Base-by-base conservation (phyloP, 306 rosid species). In the Quercus aquifolioides region DNA sequence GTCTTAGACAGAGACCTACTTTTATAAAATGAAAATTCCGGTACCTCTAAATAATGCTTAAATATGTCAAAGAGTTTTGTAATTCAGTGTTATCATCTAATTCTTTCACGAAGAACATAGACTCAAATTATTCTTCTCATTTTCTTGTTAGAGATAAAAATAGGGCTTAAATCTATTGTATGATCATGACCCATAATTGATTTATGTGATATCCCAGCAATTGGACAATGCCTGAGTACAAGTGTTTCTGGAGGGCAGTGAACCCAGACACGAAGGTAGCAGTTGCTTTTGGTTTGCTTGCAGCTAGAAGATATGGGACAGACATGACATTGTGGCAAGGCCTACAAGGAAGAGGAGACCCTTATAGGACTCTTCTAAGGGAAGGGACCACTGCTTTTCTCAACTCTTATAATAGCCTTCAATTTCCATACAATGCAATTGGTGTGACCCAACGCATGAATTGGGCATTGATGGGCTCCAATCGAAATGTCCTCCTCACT, bases 191-290 rank as follows among this genome's bases (percentile, higher is more conserved):
- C n/a, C 3, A 30, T 35, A 19, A 68, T 21, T 35, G 35, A 57
- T 43, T 2, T 69, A 43, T 20, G 1, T 79, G 73, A 23, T 65
- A n/a, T 64, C 14, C 2, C 87, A 94, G 98, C 78, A 83, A 73
- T 52, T 94, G 98, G 98, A 84, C 79, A 62, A 65, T 35, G 85
- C 85, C 91, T 21, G 92, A 89, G 76, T 85, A 94, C 85, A 85
- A 28, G 79, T 94, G 98, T 88, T 89, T 90, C 65, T 94, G 96
- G 97, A 89, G 96, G 84, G 90, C 79, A 11, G 85, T 94, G 85
- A 89, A 86, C 76, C 84, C 85, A 15, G 93, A 91, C 76, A 89
- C 93, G 1, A 92, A 94, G 80, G 98, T 89, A 12, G 89, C 88
- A 11, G 90, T 87, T 49, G 73, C 87, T 30, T 92, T 94, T 51